phyloP scores from a whole-genome alignment of 2,329 filamentous ascomycete species.

The Furcasterigmium furcatum region DNA sequence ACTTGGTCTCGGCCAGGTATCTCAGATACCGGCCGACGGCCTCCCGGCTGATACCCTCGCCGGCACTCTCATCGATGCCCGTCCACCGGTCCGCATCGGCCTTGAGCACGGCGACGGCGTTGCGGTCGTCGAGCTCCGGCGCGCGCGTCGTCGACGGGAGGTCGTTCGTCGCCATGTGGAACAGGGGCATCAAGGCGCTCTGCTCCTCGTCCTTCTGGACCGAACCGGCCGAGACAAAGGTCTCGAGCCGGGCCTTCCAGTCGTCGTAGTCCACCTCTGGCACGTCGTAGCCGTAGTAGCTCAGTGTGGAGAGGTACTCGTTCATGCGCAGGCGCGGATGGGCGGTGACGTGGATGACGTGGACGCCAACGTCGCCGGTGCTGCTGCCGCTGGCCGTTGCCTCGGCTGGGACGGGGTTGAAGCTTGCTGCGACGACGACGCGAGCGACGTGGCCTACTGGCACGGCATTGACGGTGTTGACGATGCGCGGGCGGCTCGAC shows the following conservation, averaged over 20 bases:
- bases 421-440: conserved; percentile 72
- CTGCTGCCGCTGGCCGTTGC: conserved; percentile 2
- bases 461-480: conserved; percentile 86
- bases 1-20: conserved; percentile 23
- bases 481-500: conserved; percentile 66
- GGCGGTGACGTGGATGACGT: conserved; percentile 74
- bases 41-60: conserved; percentile 27
- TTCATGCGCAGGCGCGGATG: conserved; percentile 78
- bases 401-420: conserved; percentile 52
- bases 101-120: conserved; percentile 55
- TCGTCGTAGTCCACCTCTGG: conserved; percentile 63
- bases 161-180: conserved; percentile 68
- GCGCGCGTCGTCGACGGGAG: conserved; percentile 66
- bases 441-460: conserved; percentile 80
- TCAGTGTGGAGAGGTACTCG: conserved; percentile 67
- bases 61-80: conserved; percentile 50
- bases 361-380: conserved; percentile 22
- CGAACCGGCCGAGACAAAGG: conserved; percentile 51
- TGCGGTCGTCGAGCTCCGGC: conserved; percentile 69
- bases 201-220: conserved; percentile 48
- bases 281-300: conserved; percentile 69
- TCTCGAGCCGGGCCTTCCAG: conserved; percentile 67
- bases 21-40: conserved; percentile 20
- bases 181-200: conserved; percentile 53
- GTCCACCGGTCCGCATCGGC: conserved; percentile 45